phyloP scores from a whole-genome alignment of 2,329 filamentous ascomycete species.

The Erysiphe neolycopersici region DNA sequence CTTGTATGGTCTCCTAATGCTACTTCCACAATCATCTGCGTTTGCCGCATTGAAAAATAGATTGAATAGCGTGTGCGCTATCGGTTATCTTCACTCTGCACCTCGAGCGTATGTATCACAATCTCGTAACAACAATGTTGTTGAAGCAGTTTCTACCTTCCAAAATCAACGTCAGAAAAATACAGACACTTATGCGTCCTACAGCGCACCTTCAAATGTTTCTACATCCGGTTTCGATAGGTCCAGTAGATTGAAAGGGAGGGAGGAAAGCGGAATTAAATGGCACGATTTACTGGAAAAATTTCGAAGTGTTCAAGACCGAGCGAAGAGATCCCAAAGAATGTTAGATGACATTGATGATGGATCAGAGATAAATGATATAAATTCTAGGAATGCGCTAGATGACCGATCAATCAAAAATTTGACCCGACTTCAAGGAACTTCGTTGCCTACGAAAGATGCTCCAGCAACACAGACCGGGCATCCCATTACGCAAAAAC shows the following conservation, averaged over 20 bases:
- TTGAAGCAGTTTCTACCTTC: slow-evolving; percentile 12
- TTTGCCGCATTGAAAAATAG: slow-evolving; percentile 93
- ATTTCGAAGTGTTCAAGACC: slow-evolving; percentile 76
- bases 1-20: slow-evolving; percentile 88
- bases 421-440: slow-evolving; percentile 12
- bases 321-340: slow-evolving; percentile 44
- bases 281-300: slow-evolving; percentile 90
- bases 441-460: slow-evolving; percentile 25
- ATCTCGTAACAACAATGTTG: slow-evolving; percentile 14
- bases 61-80: slow-evolving; percentile 87
- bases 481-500: slow-evolving; percentile 22
- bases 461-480: slow-evolving; percentile 16
- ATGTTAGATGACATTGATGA: slow-evolving; percentile 20
- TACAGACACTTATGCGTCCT: slow-evolving; percentile 12
- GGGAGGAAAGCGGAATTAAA: slow-evolving; percentile 62
- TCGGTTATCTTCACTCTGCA: slow-evolving; percentile 74
- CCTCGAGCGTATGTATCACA: slow-evolving; percentile 41
- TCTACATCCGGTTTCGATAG: slow-evolving; percentile 36
- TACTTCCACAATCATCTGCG: slow-evolving; percentile 89
- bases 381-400: slow-evolving; percentile 4
- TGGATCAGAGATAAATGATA: slow-evolving; percentile 8
- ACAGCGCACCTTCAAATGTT: slow-evolving; percentile 21
- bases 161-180: slow-evolving; percentile 9
- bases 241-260: slow-evolving; percentile 48
- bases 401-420: slow-evolving; percentile 16